Conservation (phyloP, 2,329 filamentous ascomycete species). For the Penicillium rolfsii region DNA sequence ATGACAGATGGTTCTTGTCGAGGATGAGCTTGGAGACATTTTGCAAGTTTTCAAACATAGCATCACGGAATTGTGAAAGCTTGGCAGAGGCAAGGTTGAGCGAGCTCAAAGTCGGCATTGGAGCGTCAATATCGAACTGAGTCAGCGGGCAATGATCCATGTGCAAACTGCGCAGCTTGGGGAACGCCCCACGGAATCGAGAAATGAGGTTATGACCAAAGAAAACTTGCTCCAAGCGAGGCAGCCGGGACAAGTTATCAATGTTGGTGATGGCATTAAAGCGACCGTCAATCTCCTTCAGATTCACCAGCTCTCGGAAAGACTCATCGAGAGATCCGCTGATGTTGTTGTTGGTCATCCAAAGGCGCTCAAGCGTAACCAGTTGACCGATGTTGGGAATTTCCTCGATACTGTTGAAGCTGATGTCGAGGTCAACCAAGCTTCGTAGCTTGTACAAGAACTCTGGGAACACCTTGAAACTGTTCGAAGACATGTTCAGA, state of each 20-base stretch:
- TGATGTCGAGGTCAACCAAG: constrained; percentile 90
- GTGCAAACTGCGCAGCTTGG: constrained; percentile 78
- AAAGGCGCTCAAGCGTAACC: constrained; percentile 79
- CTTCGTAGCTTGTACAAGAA: constrained; percentile 82
- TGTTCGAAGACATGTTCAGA: constrained; percentile 92
- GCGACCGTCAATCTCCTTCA: constrained; percentile 91
- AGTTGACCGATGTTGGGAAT: constrained; percentile 81
- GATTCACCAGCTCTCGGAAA: constrained; percentile 71
- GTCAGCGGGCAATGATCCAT: constrained; percentile 96
- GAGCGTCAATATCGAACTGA: constrained; percentile 78
- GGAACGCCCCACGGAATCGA: constrained; percentile 85
- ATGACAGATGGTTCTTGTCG: constrained; percentile 95
- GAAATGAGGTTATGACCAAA: constrained; percentile 93
- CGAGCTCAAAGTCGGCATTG: constrained; percentile 79
- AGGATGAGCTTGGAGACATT: constrained; percentile 86
- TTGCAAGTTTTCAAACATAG: constrained; percentile 82
- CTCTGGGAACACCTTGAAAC: constrained; percentile 78
- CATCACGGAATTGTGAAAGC: constrained; percentile 82
- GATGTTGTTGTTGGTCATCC: constrained; percentile 94
- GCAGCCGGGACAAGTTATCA: constrained; percentile 80
- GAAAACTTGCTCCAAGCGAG: constrained; percentile 82
- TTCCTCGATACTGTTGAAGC: constrained; percentile 85
- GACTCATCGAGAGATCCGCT: constrained; percentile 72
- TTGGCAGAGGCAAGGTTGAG: constrained; percentile 92
- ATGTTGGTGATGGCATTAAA: constrained; percentile 91